Conservation (phyloP, 768 basidiomycete genomes). For the Dendrothele bispora region DNA sequence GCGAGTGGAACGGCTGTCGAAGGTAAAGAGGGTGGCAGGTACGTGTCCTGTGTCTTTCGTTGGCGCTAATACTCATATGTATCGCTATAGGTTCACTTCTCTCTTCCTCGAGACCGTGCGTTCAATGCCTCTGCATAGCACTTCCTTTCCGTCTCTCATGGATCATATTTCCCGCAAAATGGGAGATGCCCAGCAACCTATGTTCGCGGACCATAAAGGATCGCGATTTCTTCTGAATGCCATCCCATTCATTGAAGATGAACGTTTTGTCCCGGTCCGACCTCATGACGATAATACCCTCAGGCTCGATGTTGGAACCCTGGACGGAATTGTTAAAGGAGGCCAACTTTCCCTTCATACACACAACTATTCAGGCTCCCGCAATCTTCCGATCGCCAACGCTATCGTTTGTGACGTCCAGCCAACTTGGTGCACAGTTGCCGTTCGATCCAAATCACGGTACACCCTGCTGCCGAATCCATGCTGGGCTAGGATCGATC, state of each 20-base stretch:
- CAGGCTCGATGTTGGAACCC: slow-evolving; percentile 55
- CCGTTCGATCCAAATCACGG: slow-evolving; percentile 44
- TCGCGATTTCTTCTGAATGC: slow-evolving; percentile 54
- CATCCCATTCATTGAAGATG: slow-evolving; percentile 54
- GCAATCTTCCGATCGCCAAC: slow-evolving; percentile 51
- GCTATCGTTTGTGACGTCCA: slow-evolving; percentile 54
- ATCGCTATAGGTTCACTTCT: slow-evolving; percentile 59
- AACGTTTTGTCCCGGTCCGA: slow-evolving; percentile 44
- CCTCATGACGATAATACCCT: slow-evolving; percentile 37
- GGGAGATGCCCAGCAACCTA: slow-evolving; percentile 45
- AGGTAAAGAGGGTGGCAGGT: slow-evolving; percentile 62
- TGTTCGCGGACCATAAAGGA: slow-evolving; percentile 49
- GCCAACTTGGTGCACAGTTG: slow-evolving; percentile 48
- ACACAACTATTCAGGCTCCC: slow-evolving; percentile 60
- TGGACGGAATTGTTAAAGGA: slow-evolving; percentile 65
- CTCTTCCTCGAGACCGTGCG: slow-evolving; percentile 50
- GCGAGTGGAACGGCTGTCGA: slow-evolving; percentile 57
- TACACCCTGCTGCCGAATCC: slow-evolving; percentile 28
- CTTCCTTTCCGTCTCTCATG: slow-evolving; percentile 50
- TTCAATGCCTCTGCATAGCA: slow-evolving; percentile 49
- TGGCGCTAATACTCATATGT: too few relatives aligned
- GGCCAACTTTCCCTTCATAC: slow-evolving; percentile 61
- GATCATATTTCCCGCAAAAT: slow-evolving; percentile 37
- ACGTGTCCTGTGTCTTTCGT: too few relatives aligned
- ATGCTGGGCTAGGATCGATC: slow-evolving; percentile 52